Percentiles rank a stretch among this genome's conserved stretches.
Evolutionary conservation across 495 filamentous ascomycete species (phyloP).

Genomic region (Penicillium riverlandense): DNA sequence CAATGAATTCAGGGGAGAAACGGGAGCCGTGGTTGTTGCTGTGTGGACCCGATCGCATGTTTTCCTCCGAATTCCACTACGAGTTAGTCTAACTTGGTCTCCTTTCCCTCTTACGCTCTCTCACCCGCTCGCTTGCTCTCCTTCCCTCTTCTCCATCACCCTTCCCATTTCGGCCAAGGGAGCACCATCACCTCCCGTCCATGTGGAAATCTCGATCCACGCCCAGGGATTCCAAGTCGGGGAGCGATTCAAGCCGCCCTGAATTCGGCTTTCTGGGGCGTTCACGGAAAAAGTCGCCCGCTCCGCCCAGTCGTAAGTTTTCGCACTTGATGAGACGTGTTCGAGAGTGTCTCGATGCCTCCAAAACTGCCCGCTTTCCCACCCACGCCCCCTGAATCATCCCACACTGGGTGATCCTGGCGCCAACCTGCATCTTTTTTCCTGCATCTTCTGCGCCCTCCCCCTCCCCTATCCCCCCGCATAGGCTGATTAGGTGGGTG

Average conservation of each 20-base stretch:
- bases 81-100: too few species aligned
- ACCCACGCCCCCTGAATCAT: too few species aligned
- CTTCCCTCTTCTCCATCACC: constrained; percentile 7
- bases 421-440: not conserved
- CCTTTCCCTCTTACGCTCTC: too few species aligned
- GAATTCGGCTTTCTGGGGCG: constrained; percentile 35
- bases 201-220: constrained; percentile 44
- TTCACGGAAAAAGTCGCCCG: constrained; percentile 29
- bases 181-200: constrained; percentile 1
- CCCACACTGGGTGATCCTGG: too few species aligned
- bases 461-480: not conserved
- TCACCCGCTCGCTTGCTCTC: not conserved
- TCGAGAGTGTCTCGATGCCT: constrained; percentile 10
- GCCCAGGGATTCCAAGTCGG: constrained; percentile 36
- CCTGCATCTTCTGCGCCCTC: not conserved
- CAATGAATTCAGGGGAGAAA: too few species aligned
- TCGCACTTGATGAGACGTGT: constrained; percentile 2
- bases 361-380: not conserved
- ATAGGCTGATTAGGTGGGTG: constrained; percentile 11
- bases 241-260: constrained; percentile 26
- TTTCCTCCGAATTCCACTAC: not conserved
- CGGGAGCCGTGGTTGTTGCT: too few species aligned
- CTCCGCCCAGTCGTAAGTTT: constrained; percentile 20
- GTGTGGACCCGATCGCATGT: too few species aligned
- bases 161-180: not conserved